phyloP scores from a whole-genome alignment of 345 rosid species.

The Sonneratia caseolaris region DNA sequence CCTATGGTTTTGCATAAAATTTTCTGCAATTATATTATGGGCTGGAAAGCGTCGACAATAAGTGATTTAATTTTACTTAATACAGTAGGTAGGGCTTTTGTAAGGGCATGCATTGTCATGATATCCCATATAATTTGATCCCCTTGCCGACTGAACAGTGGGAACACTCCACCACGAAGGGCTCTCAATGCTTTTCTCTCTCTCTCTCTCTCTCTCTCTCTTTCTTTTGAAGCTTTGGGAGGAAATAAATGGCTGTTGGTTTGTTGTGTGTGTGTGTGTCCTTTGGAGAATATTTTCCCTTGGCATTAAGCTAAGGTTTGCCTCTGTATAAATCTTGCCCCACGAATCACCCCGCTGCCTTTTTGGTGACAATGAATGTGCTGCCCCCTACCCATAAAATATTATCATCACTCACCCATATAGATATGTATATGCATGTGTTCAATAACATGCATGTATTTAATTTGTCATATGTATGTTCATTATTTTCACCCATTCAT shows the following conservation, averaged over 20 bases:
- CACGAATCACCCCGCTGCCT: neutral
- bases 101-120: neutral
- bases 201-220: neutral
- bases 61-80: neutral
- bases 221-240: neutral
- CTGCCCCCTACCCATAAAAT: constrained; percentile 4
- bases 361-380: constrained; percentile 6
- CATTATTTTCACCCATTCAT: too few species aligned
- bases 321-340: neutral
- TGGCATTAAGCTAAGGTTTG: neutral
- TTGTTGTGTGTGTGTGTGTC: neutral
- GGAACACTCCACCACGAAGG: neutral
- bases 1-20: too few species aligned
- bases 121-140: constrained; percentile 3
- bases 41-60: too few species aligned
- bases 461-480: too few species aligned
- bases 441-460: too few species aligned
- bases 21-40: too few species aligned
- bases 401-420: neutral
- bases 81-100: neutral
- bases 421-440: neutral
- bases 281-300: constrained; percentile 2
- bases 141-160: constrained; percentile 8
- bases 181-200: neutral
- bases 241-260: neutral